Conservation (phyloP, 2,329 filamentous ascomycete genomes). For the Colletotrichum endophyticum region DNA sequence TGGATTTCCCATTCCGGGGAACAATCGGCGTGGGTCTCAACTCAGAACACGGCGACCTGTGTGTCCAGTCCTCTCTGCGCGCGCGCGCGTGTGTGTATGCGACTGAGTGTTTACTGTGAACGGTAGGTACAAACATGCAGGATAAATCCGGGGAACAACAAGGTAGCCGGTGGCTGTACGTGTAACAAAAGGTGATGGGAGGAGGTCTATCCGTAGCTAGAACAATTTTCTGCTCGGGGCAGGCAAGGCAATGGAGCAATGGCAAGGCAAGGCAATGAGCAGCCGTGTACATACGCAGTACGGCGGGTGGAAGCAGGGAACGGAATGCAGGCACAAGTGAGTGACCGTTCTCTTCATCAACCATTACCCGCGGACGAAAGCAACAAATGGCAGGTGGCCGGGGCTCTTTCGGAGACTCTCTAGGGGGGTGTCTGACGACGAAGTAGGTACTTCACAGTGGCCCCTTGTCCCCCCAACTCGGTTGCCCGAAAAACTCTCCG, state of each 20-base stretch:
- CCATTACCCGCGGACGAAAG: neutral
- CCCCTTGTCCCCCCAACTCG: neutral
- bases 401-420: neutral
- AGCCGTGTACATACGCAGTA: neutral
- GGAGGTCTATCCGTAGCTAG: neutral
- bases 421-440: neutral
- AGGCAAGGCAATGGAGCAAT: neutral
- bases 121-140: neutral
- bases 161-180: neutral
- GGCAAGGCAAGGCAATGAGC: neutral
- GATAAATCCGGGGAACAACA: neutral
- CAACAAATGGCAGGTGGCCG: neutral
- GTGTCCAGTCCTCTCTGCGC: neutral
- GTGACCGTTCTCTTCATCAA: neutral
- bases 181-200: neutral
- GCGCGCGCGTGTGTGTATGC: neutral
- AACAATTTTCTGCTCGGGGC: neutral
- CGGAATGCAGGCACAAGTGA: neutral
- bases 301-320: neutral
- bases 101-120: neutral
- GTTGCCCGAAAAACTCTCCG: conserved; percentile 10
- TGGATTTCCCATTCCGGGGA: conserved; percentile 18
- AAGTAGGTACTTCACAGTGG: neutral
- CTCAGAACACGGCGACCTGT: neutral
- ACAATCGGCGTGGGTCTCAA: conserved; percentile 14